Evolutionary conservation across 768 basidiomycete genomes (phyloP), one percentile per base, ranked within the genome.

Genomic region (Termitomyces sp.): DNA sequence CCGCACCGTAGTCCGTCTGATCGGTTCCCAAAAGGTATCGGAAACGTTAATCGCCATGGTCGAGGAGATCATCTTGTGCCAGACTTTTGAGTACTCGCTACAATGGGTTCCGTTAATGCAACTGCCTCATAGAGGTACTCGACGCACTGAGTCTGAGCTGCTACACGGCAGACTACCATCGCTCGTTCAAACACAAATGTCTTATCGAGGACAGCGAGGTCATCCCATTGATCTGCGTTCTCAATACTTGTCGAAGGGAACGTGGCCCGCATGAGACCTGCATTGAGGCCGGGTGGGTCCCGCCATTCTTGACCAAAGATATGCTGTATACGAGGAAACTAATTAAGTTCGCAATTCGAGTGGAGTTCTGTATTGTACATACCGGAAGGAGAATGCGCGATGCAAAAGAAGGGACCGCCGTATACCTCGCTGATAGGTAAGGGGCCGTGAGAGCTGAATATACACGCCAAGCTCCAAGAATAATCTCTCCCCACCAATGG

Each of bases 171-270:
- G n/a, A 84, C 75, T 56, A 91, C 73, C 55, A 90, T 73, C 3
- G 83, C 78, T 15, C 81, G 78, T 34, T 86, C 82, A 65, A 91
- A 87, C 45, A 85, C 78, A 69, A 84, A 81, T 6, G 84, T 86
- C n/a, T 69, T 70, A 24, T 71, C 67, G n/a, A 76, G 63, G 11
- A 54, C 63, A 13, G 75, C 72, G 33, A 88, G 75, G 68, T 90
- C 89, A 8, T 76, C 62, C 87, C 90, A 92, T 63, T 88, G 83
- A 27, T 75, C 72, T 13, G 76, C 72, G 33, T 78, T 73, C 61
- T 89, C 87, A 31, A 91, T 80, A 1, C 84, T 71, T 6, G 81
- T 66, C 11, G 73, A 75, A 6, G 88, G 88, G 67, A 90, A 90
- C 0, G 81, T 80, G 5, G 83, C 80, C 27, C 85, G 83, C 60